Base-by-base conservation (phyloP, 768 basidiomycete genomes). In the Panaeolus cyanescens region DNA sequence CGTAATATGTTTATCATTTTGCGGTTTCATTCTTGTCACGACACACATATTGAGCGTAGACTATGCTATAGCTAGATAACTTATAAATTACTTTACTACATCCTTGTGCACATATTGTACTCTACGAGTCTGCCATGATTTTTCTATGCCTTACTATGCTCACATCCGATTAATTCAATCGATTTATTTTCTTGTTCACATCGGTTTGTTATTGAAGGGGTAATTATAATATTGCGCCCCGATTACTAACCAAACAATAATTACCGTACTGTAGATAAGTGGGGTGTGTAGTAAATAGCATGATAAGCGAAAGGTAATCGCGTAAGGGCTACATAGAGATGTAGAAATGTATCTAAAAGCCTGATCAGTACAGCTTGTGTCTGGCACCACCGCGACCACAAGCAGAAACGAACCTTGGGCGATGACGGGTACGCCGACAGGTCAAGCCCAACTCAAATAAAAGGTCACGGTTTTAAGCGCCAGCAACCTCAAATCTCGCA, bases 401-500 rank as follows among this genome's bases (percentile, higher is more conserved):
- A 13, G 13, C 5, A 50, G 30, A 25, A 8, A 39, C 3, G 6
- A 17, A 39, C 3, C 25, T 19, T 22, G 40, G 20, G 17, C 40
- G 25, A 2, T 42, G 15, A 22, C 19, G 8, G 19, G 19, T n/a
- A n/a, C 39, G 22, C 22, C 39, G 22, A 42, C 19, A 22, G 7
- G 19, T 42, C 19, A 39, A n/a, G 17, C 19, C 39, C 19, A 42
- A 12, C 39, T 20, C 19, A 42, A 19, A 42, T 22, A 42, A 42
- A 22, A n/a, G 5, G 8, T 7, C 15, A 56, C 20, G 56, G 4
- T 25, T 61, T 62, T 32, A 55, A 59, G 56, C 57, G 34, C 62
- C 67, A 34, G 78, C 83, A 30, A 94, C 78, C 19, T 90, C 88
- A 64, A 93, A 95, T 74, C 89, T 89, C 42, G 73, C 74, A 66